Percentiles rank a stretch among this genome's conserved stretches.
phyloP scores from a whole-genome alignment of 2,329 filamentous ascomycete species.

The Diaporthe australafricana region DNA sequence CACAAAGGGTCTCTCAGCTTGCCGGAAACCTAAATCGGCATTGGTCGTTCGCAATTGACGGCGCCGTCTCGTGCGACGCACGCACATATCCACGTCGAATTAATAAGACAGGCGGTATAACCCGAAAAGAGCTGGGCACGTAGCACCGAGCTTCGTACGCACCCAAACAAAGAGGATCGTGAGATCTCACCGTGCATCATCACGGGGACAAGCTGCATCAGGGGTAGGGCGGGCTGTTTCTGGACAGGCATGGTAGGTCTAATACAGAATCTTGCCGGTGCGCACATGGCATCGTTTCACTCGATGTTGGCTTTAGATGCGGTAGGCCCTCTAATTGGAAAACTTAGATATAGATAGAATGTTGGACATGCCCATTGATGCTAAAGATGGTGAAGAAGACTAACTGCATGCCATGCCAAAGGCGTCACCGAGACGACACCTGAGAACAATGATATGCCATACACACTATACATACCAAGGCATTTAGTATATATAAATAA shows the following conservation, averaged over 20 bases:
- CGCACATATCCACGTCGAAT: not conserved
- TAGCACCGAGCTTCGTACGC: slow-evolving; percentile 4
- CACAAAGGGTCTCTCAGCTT: not conserved
- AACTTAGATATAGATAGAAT: slow-evolving; percentile 11
- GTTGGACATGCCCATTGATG: not conserved
- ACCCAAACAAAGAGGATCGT: not conserved
- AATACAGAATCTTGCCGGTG: not conserved
- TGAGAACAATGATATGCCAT: not conserved
- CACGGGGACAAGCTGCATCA: not conserved
- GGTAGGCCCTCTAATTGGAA: slow-evolving; percentile 5
- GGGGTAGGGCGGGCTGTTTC: slow-evolving; percentile 6
- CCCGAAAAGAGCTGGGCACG: not conserved
- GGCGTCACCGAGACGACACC: not conserved
- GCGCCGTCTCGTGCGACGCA: slow-evolving; percentile 7
- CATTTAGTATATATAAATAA: not conserved
- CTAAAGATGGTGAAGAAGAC: not conserved
- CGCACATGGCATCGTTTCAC: slow-evolving; percentile 6
- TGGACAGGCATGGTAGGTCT: not conserved
- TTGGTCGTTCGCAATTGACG: not conserved
- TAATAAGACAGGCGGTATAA: slow-evolving; percentile 23
- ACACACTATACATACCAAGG: not conserved
- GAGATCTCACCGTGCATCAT: not conserved
- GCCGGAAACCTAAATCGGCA: not conserved
- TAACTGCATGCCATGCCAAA: slow-evolving; percentile 12
- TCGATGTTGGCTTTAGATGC: slow-evolving; percentile 2